phyloP scores from a whole-genome alignment of 768 basidiomycete species.

The Solioccasus polychromus region DNA sequence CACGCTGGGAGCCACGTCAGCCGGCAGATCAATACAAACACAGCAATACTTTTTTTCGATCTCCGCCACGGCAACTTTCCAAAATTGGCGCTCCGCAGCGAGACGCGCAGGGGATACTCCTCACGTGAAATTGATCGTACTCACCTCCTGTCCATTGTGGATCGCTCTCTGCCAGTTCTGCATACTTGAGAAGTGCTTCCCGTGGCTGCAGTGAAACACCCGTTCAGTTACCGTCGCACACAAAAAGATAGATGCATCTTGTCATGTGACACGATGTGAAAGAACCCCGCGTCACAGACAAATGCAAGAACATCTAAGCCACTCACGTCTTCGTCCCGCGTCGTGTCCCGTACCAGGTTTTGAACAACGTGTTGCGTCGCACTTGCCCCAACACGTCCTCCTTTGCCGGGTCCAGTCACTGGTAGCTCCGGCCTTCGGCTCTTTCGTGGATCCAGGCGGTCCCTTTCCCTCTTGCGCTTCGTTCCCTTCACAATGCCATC shows the following conservation, averaged over 20 bases:
- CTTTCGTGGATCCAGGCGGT: conserved; percentile 85
- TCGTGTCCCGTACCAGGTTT: conserved; percentile 87
- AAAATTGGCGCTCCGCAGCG: conserved; percentile 31
- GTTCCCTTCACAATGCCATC: conserved; percentile 62
- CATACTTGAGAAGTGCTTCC: conserved; percentile 94
- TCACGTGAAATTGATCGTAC: conserved; percentile 30
- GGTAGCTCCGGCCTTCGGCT: conserved; percentile 91
- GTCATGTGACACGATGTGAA: conserved; percentile 11
- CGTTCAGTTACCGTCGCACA: conserved; percentile 24
- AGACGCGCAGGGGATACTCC: conserved; percentile 6
- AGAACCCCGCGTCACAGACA: background rate
- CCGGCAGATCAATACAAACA: conserved; percentile 33
- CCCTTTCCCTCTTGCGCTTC: conserved; percentile 90
- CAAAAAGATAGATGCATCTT: conserved; percentile 13
- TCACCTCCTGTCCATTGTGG: conserved; percentile 84
- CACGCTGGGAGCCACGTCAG: conserved; percentile 84
- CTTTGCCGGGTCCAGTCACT: conserved; percentile 87
- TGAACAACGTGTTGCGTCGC: conserved; percentile 97
- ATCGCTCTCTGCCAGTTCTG: conserved; percentile 69
- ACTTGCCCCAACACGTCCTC: conserved; percentile 93
- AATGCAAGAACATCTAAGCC: conserved; percentile 19
- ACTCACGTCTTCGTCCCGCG: conserved; percentile 94
- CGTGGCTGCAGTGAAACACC: conserved; percentile 65
- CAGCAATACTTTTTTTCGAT: conserved; percentile 27
- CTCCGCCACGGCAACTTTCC: conserved; percentile 31